Conservation (phyloP, 1,139 yeast genomes). For the Pichia sp. region DNA sequence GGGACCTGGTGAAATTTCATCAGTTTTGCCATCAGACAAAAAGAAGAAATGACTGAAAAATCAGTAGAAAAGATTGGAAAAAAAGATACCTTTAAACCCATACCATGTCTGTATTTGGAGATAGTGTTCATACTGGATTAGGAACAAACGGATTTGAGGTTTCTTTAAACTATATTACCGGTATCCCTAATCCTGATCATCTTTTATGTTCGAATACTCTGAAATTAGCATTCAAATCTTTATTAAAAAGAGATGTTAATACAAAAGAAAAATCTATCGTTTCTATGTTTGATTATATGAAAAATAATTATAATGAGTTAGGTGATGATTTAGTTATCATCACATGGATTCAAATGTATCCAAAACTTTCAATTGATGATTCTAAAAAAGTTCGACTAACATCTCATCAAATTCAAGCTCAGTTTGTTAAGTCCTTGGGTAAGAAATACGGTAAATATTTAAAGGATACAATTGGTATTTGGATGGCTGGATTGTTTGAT, state of each 20-base stretch:
- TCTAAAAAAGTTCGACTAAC: constrained; percentile 56
- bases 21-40: background rate
- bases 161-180: constrained; percentile 69
- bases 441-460: constrained; percentile 59
- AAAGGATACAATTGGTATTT: constrained; percentile 62
- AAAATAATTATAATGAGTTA: constrained; percentile 18
- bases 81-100: background rate
- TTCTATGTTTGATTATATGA: constrained; percentile 41
- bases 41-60: background rate
- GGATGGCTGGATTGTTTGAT: constrained; percentile 70
- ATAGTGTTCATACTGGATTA: constrained; percentile 18
- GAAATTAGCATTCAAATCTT: constrained; percentile 61
- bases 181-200: constrained; percentile 62
- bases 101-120: constrained; percentile 8
- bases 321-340: constrained; percentile 46
- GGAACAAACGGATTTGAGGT: constrained; percentile 54
- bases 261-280: constrained; percentile 76
- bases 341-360: constrained; percentile 77
- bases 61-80: background rate
- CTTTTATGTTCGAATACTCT: constrained; percentile 50
- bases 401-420: constrained; percentile 61
- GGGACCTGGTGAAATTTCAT: background rate
- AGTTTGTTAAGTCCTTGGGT: constrained; percentile 44
- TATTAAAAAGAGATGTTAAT: constrained; percentile 70
- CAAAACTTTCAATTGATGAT: constrained; percentile 68